Base-by-base conservation (phyloP, 2,329 filamentous ascomycete genomes). In the Colletotrichum tropicale region DNA sequence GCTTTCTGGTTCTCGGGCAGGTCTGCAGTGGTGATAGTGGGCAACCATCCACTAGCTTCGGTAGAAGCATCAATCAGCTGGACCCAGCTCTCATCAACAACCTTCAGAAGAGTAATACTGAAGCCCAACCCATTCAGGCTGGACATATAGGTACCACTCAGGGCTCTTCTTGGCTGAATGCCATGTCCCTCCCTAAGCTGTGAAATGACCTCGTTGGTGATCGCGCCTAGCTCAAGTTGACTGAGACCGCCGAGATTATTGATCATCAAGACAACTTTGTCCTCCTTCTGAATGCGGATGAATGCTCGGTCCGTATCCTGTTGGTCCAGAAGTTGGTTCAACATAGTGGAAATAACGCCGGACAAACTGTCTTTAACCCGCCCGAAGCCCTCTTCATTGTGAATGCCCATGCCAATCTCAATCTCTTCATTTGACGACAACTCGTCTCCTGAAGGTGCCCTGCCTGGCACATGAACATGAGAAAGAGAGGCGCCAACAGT, bases 341-440 rank as follows among this genome's bases (percentile, higher is more conserved):
- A 30, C 55, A 58, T 18, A 2, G 55, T 58, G 13, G 15, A 58
- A 30, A 58, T 15, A 1, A 58, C 24, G 9, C 18, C 60, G 28
- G 26, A 30, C 61, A 91, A 81, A 15, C 85, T 83, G 34, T 87
- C 85, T 75, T 87, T 87, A 32, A 88, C 84, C 60, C 88, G 85
- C 77, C 87, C 88, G 56, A 87, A 90, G 61, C 90, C 89, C 30
- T 90, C 87, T 80, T 92, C 91, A 79, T 94, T 94, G 82, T 94
- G 93, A 78, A 94, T 94, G 13, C 93, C 93, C 93, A 94, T 94
- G 3, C 93, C 93, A 78, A 94, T 87, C 83, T 94, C 92, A 24
- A 93, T 87, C 79, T 93, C 91, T n/a, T 88, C 88, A 18, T 88
- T 79, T 2, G 87, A 78, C 21, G 8, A 58, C 24, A 58, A 7